A percentile compares a stretch with the other conserved stretches of the same genome.
phyloP scores from a whole-genome alignment of 768 basidiomycete species.

The Lentinula sp. region DNA sequence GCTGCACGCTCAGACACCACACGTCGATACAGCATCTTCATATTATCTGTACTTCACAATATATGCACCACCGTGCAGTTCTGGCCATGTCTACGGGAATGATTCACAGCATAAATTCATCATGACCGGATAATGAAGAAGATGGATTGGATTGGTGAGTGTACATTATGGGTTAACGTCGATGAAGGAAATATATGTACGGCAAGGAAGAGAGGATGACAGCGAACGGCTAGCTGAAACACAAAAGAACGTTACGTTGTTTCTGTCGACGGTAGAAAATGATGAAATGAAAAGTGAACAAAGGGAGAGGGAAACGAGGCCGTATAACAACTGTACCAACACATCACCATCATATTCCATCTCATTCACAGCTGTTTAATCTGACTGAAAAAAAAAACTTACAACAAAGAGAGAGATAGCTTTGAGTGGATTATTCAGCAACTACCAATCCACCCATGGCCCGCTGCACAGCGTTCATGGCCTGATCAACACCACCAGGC shows the following conservation, averaged over 20 bases:
- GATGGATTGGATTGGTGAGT: conserved; percentile 5
- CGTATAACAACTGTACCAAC: neutral
- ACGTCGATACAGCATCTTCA: neutral
- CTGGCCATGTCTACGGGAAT: too few species aligned
- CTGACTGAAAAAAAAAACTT: neutral
- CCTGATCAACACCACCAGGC: conserved; percentile 43
- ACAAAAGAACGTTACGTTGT: conserved; percentile 6
- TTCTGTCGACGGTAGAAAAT: neutral
- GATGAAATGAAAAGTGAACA: neutral
- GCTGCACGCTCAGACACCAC: too few species aligned
- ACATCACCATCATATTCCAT: neutral
- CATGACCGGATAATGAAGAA: neutral
- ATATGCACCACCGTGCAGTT: too few species aligned
- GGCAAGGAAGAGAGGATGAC: neutral
- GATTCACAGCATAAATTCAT: neutral
- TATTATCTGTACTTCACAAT: neutral
- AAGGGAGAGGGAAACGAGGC: neutral
- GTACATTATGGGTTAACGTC: conserved; percentile 5
- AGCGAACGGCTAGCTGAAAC: conserved; percentile 5
- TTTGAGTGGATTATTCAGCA: conserved; percentile 48
- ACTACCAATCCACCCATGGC: conserved; percentile 71
- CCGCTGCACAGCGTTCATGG: conserved; percentile 65
- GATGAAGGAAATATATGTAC: neutral
- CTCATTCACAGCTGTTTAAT: neutral
- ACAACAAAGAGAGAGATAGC: neutral